Base-by-base conservation (phyloP, 306 rosid species). In the Prunus salicina region DNA sequence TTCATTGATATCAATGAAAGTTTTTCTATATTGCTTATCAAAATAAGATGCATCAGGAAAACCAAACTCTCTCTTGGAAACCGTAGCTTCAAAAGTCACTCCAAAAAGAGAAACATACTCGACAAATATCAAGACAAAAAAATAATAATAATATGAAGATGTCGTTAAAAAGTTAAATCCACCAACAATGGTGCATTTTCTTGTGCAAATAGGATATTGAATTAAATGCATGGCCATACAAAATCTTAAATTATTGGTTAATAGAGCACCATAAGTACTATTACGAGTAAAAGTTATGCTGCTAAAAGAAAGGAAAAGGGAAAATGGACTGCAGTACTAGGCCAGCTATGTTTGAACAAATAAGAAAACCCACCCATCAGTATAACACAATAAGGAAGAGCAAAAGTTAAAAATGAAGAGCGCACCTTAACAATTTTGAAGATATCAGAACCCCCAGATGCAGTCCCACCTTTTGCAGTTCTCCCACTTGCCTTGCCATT, bases 361-460 rank as follows among this genome's bases (percentile, higher is more conserved):
- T 12, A 12, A 32, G 64, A 32, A 34, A 52, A 71, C 6, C 49
- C 28, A 18, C 64, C n/a, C 28, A 12, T 14, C 7, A 34, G 49
- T 12, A 34, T 20, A 41, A 4, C 38, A 25, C 2, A 6, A 73
- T 12, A 60, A 25, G 19, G 19, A 60, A 11, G 45, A 8, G 49
- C 2, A 28, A 60, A 28, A 5, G 47, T 46, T 46, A 12, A 65
- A 56, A 50, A 11, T 43, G 65, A 49, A 67, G 66, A 28, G 52
- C 88, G 66, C 69, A 95, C 97, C 97, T 94, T 94, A 64, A 94
- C 97, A 81, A 94, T 91, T 84, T 91, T 94, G 87, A 78, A 94
- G 41, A 94, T 91, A 71, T 94, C 97, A 9, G 97, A 92, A 84
- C 93, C 95, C n/a, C 92, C 98, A 12, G 89, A 83, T 14, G 73